Percentiles rank a stretch among this genome's conserved stretches.
Conservation (phyloP, 2,329 filamentous ascomycete species). For the Claviceps lovelessii region DNA sequence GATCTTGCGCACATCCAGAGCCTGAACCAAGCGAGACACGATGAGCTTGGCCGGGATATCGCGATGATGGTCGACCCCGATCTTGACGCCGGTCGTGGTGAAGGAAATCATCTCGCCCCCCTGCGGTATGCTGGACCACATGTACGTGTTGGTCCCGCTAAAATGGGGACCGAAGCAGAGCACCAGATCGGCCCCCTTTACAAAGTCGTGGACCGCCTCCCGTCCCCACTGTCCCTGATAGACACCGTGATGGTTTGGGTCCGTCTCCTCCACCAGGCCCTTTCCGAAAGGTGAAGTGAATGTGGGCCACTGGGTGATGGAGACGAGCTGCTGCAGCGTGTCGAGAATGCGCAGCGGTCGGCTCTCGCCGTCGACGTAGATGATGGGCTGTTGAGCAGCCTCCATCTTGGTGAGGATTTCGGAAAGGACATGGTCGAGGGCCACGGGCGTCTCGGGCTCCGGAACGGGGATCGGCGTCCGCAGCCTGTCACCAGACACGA, state of each 20-base stretch:
- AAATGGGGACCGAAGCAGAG: constrained; percentile 31
- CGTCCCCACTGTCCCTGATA: constrained; percentile 30
- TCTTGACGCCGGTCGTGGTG: constrained; percentile 16
- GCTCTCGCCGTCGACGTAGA: constrained; percentile 38
- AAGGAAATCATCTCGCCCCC: constrained; percentile 19
- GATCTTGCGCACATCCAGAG: constrained; percentile 11
- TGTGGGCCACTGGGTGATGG: constrained; percentile 30
- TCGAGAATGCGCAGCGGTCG: constrained; percentile 25
- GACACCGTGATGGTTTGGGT: constrained; percentile 33
- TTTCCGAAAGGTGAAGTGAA: constrained; percentile 34
- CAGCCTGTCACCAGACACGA: constrained; percentile 20
- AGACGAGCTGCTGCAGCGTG: constrained; percentile 27
- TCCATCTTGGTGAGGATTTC: constrained; percentile 28
- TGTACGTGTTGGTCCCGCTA: constrained; percentile 31
- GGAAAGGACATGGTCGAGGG: constrained; percentile 16
- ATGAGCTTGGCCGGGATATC: constrained; percentile 14
- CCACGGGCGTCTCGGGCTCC: constrained; percentile 2
- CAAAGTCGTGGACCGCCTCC: constrained; percentile 19
- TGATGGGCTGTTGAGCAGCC: constrained; percentile 30
- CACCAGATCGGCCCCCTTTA: constrained; percentile 29
- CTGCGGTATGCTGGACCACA: constrained; percentile 23
- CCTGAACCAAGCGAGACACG: constrained; percentile 10
- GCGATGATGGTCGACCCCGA: constrained; percentile 18
- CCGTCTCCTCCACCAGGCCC: constrained; percentile 32
- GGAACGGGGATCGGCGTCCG: constrained; percentile 1